Base-by-base conservation (phyloP, 768 basidiomycete genomes). In the Mycena chlorophos region DNA sequence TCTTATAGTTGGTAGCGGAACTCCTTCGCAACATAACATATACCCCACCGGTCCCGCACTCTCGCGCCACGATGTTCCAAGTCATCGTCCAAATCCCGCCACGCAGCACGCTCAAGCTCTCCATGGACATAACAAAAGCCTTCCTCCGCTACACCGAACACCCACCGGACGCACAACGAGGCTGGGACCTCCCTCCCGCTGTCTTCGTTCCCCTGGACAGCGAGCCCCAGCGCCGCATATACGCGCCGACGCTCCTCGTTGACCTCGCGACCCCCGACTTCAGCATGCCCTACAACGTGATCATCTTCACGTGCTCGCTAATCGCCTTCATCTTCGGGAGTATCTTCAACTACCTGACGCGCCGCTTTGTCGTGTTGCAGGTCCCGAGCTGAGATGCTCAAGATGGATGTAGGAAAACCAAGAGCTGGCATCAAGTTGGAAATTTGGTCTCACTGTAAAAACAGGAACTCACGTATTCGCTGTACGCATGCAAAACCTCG, bases 201-300 rank as follows among this genome's bases (percentile, higher is more conserved):
- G 82, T 97, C n/a, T 77, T 87, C 51, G 78, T 83, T 43, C 81
- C 79, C 25, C 55, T 75, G 3, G 51, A 50, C 6, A 52, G 51
- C 52, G 67, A 66, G 50, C 64, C n/a, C 26, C 50, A 13, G 48
- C 59, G 28, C 51, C 60, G 87, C 42, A 79, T 97, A 43, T 96
- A 96, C 70, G 94, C 92, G 2, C 78, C 84, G 0, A 80, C 87
- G 8, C 78, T 96, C 23, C 83, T 98, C 31, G 84, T 95, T 42
- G 93, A 95, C 69, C 81, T 97, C n/a, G 89, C 96, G n/a, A 94
- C 93, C 30, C 97, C 96, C 0, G 97, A 98, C 70, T 98, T 98
- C 69, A 94, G 91, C 70, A 98, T 98, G 97, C 97, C 97, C 1
- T 98, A 98, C 75, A 99, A 98, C 73, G 96, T 98, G 45, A 98